These are phyloP conservation scores for Penicillium brasilianum DNA, from an alignment of 2,329 filamentous ascomycete species.

Conservation along the genomic window DNA sequence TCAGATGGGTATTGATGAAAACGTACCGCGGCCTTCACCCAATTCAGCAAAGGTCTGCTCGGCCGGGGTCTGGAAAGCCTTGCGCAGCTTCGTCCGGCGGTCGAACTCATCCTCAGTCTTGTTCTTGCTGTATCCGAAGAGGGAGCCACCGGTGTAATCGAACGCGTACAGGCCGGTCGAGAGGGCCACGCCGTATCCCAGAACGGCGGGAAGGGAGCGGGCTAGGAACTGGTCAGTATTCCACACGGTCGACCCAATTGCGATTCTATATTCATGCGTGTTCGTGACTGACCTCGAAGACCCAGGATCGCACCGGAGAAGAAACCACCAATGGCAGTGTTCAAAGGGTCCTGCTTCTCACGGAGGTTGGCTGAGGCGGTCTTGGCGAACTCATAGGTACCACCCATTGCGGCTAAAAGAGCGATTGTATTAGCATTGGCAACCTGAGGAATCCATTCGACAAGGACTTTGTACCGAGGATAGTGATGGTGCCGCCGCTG, in stretches of 20 bases:
- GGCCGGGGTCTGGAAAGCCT: conserved; percentile 72
- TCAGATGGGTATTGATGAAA: conserved; percentile 5
- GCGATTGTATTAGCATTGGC: conserved; percentile 16
- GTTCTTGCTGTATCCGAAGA: conserved; percentile 61
- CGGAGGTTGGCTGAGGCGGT: conserved; percentile 82
- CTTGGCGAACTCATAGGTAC: conserved; percentile 77
- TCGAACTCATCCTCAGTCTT: conserved; percentile 73
- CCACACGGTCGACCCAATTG: conserved; percentile 12
- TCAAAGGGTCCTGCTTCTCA: conserved; percentile 79
- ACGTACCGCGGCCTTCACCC: conserved; percentile 82
- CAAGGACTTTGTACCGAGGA: conserved; percentile 61
- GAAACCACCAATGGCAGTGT: conserved; percentile 76
- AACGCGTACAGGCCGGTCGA: conserved; percentile 66
- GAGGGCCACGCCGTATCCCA: conserved; percentile 69
- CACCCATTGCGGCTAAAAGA: conserved; percentile 69
- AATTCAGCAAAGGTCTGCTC: conserved; percentile 81
- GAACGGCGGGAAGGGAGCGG: conserved; percentile 69
- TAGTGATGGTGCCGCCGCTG: conserved; percentile 73
- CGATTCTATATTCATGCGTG: conserved; percentile 4
- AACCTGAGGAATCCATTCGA: conserved; percentile 14
- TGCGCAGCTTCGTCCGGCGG: conserved; percentile 74
- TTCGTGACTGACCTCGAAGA: conserved; percentile 64
- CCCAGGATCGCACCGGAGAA: conserved; percentile 74
- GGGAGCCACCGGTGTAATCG: conserved; percentile 68
- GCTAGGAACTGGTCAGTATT: conserved; percentile 45